Conservation (phyloP, 2,329 filamentous ascomycete genomes). For the Aureobasidium musti region DNA sequence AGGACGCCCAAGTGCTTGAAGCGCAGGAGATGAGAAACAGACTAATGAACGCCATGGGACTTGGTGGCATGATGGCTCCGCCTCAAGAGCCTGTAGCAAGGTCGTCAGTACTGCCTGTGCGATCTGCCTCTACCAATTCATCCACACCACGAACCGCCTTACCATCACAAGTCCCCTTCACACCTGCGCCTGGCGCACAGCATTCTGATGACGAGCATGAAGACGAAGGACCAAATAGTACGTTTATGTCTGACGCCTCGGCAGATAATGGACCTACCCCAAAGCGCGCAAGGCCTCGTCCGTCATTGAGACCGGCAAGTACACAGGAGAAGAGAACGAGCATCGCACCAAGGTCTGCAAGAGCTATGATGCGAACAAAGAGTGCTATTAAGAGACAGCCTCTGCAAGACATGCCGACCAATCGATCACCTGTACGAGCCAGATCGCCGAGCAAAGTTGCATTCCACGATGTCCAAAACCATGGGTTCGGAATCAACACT, state of each 20-base stretch:
- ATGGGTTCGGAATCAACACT: conserved; percentile 9
- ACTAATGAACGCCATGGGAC: conserved; percentile 44
- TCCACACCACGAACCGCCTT: conserved; percentile 13
- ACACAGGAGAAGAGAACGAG: conserved; percentile 39
- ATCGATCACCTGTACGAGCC: conserved; percentile 34
- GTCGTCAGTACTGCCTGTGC: conserved; percentile 28
- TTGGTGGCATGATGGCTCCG: conserved; percentile 30
- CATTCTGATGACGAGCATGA: conserved; percentile 23
- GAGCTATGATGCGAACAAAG: conserved; percentile 33
- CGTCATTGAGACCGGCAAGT: conserved; percentile 39
- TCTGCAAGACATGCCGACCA: conserved; percentile 36
- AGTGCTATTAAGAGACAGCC: conserved; percentile 35
- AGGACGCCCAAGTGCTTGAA: conserved; percentile 43
- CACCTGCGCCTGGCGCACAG: conserved; percentile 15
- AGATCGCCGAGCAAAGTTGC: conserved; percentile 35
- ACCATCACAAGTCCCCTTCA: conserved; percentile 12
- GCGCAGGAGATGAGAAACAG: conserved; percentile 44
- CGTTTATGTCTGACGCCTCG: conserved; percentile 38
- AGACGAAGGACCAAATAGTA: conserved; percentile 31
- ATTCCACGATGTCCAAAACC: conserved; percentile 28
- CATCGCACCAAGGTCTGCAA: conserved; percentile 27
- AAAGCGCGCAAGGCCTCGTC: conserved; percentile 46
- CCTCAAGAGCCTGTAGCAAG: conserved; percentile 26
- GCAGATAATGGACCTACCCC: conserved; percentile 44
- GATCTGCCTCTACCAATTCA: conserved; percentile 29